These are phyloP conservation scores for Ganoderma multipileum DNA, from an alignment of 1,284 basidiomycete genomes.

Conservation along the genomic window DNA sequence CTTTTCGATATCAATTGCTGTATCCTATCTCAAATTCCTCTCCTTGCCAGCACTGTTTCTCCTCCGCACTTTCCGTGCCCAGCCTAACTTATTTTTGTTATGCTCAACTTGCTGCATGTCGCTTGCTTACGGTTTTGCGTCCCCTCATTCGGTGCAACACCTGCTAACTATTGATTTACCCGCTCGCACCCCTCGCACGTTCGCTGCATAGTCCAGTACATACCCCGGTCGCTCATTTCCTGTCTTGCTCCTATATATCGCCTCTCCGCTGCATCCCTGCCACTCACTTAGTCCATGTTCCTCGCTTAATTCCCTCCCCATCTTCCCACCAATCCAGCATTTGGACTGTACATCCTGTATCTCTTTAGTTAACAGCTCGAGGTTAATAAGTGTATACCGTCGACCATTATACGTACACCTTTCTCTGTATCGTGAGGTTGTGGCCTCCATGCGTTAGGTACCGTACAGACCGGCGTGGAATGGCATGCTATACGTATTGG, in stretches of 20 bases:
- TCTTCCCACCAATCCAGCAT: neutral
- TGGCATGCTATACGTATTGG: neutral
- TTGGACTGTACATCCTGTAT: neutral
- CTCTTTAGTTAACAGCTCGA: neutral
- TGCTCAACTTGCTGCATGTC: slow-evolving; percentile 1
- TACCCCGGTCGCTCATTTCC: neutral
- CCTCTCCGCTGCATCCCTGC: neutral
- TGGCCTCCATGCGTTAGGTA: neutral
- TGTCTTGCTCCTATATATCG: neutral
- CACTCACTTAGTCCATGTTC: neutral
- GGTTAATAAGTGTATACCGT: neutral
- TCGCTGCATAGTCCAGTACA: neutral
- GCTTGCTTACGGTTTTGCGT: slow-evolving; percentile 4
- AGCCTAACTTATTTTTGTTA: neutral
- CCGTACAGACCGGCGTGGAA: neutral
- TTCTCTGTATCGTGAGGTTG: neutral
- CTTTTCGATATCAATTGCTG: neutral
- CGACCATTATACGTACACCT: neutral
- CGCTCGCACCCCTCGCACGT: neutral
- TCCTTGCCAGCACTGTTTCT: neutral
- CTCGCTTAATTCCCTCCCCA: neutral
- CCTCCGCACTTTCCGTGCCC: neutral
- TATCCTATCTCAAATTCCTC: neutral
- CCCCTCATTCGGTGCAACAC: neutral
- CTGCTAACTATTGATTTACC: neutral